Evolutionary conservation across 2,329 filamentous ascomycete genomes (phyloP), one percentile per base, ranked within the genome.

Genomic region (Paramyrothecium roridum): DNA sequence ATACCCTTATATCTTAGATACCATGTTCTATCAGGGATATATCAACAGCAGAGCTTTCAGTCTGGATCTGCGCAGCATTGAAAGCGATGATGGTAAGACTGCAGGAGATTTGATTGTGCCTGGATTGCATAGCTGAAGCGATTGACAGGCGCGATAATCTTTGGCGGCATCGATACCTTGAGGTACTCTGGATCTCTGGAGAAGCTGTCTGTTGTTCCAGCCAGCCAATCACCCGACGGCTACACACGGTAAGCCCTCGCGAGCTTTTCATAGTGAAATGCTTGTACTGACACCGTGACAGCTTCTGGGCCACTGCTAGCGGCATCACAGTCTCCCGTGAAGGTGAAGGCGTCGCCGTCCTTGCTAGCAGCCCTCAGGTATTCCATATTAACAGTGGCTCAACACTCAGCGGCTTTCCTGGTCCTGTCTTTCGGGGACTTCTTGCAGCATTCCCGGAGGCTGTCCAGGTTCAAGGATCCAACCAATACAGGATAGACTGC

Each of bases 361-460:
- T 37, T 37, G 16, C 8, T 16, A 37, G 33, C 33, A 16, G 33
- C 10, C 8, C 33, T 37, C 66, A 78, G 40, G 68, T 77, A 21
- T 81, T 83, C 16, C 77, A 87, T 23, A 77, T 89, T 23, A 86
- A 89, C 70, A 86, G 83, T 16, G 88, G 88, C 55, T 87, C 83
- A 58, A 88, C 84, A 46, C 73, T 89, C 54, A 87, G 82, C 68
- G 84, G 87, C 58, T n/a, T 78, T 91, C 88, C 88, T 3, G 73
- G 82, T 56, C 65, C 74, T 33, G 69, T 89, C 56, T 79, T 83
- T 56, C 59, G 70, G 26, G 61, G 68, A 33, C 71, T 86, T 34
- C 73, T 64, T 55, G 69, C 52, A 65, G 75, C 62, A 56, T 84
- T 73, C 61, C 70, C 70, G 8, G 76, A 75, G 53, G 78, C 81